phyloP scores from a whole-genome alignment of 768 basidiomycete species.

The Rhodotorula graminis region DNA sequence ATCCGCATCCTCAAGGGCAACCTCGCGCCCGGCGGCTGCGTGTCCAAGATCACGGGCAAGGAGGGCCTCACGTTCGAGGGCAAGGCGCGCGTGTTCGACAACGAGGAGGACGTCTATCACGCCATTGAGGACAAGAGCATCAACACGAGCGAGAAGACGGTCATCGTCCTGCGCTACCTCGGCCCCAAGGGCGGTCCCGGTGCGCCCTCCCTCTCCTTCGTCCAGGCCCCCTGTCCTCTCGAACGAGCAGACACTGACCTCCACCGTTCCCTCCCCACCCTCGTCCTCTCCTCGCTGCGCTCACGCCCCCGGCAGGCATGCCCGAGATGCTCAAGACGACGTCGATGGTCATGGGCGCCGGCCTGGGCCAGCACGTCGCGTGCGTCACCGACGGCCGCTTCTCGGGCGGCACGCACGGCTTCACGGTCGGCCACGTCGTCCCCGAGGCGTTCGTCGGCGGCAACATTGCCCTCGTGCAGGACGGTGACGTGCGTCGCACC shows the following conservation, averaged over 20 bases:
- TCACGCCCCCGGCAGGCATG: conserved; percentile 64
- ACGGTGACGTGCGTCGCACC: conserved; percentile 43
- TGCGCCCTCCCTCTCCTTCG: conserved; percentile 47
- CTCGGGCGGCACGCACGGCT: conserved; percentile 49
- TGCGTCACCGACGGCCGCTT: conserved; percentile 97
- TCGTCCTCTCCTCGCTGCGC: no score
- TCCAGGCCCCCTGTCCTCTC: not conserved
- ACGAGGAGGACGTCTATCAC: conserved; percentile 76
- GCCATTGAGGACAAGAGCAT: conserved; percentile 84
- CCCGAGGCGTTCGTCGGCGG: conserved; percentile 52
- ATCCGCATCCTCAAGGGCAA: conserved; percentile 87
- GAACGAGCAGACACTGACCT: not conserved
- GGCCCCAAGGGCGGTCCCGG: conserved; percentile 96
- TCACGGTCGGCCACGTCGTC: conserved; percentile 93
- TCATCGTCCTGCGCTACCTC: conserved; percentile 83
- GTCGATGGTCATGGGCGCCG: conserved; percentile 96
- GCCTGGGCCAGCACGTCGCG: conserved; percentile 89
- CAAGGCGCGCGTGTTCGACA: conserved; percentile 86
- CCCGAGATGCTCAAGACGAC: conserved; percentile 96
- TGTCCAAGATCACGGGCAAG: conserved; percentile 94
- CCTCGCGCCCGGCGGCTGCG: conserved; percentile 89
- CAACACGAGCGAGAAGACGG: conserved; percentile 93
- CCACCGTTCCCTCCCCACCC: no score
- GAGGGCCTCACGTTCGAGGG: conserved; percentile 85
- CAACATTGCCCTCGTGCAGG: conserved; percentile 45